Conservation (phyloP, 768 basidiomycete species). For the Mycena belliarum region DNA sequence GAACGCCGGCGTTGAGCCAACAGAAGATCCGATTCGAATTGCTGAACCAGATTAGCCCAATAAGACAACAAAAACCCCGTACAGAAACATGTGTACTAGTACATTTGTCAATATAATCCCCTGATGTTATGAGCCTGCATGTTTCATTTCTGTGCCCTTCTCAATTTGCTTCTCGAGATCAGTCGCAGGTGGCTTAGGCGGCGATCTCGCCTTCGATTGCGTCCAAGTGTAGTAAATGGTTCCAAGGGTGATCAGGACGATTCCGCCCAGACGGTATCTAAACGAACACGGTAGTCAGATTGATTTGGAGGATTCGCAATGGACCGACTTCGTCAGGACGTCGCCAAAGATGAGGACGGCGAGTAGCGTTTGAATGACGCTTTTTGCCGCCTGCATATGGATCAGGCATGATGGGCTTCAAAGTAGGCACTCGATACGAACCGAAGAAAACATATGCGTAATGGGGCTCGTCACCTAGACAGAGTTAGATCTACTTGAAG, state of each 20-base stretch:
- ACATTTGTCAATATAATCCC: too few species aligned
- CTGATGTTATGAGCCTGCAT: too few species aligned
- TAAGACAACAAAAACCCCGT: too few species aligned
- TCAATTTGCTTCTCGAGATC: neutral
- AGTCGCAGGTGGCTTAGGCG: neutral
- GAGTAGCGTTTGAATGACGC: conserved; percentile 70
- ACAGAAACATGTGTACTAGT: too few species aligned
- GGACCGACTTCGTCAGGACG: conserved; percentile 51
- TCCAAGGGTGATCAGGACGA: conserved; percentile 60
- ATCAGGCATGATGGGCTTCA: neutral
- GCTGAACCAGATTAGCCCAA: too few species aligned
- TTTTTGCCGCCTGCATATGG: conserved; percentile 60
- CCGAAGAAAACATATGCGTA: conserved; percentile 76
- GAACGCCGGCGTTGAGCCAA: too few species aligned
- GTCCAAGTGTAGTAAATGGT: conserved; percentile 69
- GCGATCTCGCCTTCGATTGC: neutral
- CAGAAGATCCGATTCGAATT: too few species aligned
- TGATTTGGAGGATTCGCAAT: neutral
- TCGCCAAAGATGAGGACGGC: conserved; percentile 73
- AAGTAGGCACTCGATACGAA: conserved; percentile 12
- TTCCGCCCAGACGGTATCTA: conserved; percentile 64
- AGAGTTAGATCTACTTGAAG: too few species aligned
- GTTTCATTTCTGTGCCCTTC: neutral
- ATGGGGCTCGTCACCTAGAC: conserved; percentile 72
- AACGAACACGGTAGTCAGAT: neutral